Conservation (phyloP, 2,329 filamentous ascomycete genomes). For the Claviceps pusilla region DNA sequence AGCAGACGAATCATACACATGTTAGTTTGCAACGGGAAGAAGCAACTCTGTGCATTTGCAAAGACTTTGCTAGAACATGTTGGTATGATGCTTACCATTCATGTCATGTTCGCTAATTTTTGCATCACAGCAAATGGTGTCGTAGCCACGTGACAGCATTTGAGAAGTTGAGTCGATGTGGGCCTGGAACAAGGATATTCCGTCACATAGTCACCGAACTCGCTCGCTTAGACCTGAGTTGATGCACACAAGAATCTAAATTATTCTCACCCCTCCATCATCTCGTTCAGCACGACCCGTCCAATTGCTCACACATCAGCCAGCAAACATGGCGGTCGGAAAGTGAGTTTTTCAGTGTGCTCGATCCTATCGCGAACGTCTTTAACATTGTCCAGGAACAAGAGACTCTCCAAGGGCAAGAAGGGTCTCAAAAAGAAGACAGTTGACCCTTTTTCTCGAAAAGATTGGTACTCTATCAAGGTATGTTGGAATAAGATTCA, state of each 20-base stretch:
- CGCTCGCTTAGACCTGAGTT: conserved; percentile 25
- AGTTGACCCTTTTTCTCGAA: conserved; percentile 90
- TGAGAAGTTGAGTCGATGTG: neutral
- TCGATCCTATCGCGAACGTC: conserved; percentile 3
- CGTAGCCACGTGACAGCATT: neutral
- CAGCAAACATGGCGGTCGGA: conserved; percentile 46
- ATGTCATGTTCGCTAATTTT: too few relatives aligned
- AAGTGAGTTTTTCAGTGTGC: conserved; percentile 29
- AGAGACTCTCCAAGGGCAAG: conserved; percentile 99
- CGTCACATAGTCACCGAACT: conserved; percentile 11
- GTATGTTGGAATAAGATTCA: conserved; percentile 27
- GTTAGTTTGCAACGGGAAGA: too few relatives aligned
- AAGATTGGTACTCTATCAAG: conserved; percentile 99
- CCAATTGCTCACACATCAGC: conserved; percentile 29
- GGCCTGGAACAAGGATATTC: conserved; percentile 10
- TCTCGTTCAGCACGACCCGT: conserved; percentile 27
- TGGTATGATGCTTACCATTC: too few relatives aligned
- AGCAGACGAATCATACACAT: too few relatives aligned
- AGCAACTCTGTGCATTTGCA: too few relatives aligned
- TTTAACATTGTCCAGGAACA: conserved; percentile 54
- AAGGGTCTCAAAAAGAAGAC: conserved; percentile 99
- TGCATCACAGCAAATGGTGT: too few relatives aligned
- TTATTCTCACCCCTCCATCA: conserved; percentile 26
- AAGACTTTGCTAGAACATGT: too few relatives aligned
- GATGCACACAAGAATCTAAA: conserved; percentile 26